Conservation (phyloP, 2,329 filamentous ascomycete genomes). For the Colletotrichum sp. region DNA sequence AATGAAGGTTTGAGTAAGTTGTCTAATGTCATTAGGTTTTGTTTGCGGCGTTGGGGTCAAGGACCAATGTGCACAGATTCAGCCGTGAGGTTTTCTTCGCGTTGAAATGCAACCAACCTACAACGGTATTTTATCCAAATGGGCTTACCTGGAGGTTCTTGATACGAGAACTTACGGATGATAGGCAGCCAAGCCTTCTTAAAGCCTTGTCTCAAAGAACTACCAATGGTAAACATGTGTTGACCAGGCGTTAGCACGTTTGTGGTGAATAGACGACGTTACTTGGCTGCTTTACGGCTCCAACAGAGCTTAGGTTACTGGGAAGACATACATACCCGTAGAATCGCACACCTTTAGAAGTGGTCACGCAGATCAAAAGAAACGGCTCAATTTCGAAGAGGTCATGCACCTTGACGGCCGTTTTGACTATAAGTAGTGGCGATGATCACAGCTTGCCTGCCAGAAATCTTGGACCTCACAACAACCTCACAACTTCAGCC, state of each 20-base stretch:
- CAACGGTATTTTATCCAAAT: background rate
- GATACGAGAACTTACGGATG: background rate
- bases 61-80: background rate
- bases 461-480: background rate
- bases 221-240: background rate
- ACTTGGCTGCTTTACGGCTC: background rate
- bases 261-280: background rate
- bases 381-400: background rate
- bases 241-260: background rate
- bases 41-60: background rate
- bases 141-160: background rate
- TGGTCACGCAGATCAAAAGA: background rate
- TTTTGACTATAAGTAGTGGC: background rate
- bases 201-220: no score
- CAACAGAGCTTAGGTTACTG: background rate
- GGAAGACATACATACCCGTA: background rate
- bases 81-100: background rate
- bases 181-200: background rate
- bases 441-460: background rate
- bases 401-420: background rate
- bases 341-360: background rate
- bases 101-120: background rate
- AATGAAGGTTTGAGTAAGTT: background rate
- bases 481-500: background rate
- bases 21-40: background rate